Base-by-base conservation (phyloP, 371 early-diverging fungal genomes). In the Parasitella parasitica region DNA sequence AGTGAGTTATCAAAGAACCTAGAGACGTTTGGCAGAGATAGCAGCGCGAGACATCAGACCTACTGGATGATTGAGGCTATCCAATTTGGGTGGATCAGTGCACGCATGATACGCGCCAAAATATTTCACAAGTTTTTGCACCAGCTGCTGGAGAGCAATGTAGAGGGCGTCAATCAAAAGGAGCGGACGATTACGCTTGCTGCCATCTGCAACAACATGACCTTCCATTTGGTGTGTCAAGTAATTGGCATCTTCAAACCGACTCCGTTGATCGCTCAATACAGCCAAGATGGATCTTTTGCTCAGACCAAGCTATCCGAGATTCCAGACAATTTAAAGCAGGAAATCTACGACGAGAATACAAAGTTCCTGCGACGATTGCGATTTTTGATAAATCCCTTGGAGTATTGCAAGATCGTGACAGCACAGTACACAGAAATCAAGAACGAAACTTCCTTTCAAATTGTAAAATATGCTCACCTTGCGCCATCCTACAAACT, bases 71-170 rank as follows among this genome's bases (percentile, higher is more conserved):
- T 67, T 15, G 65, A 60, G 52, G 80, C 76, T 8, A 22, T 70
- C 4, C 72, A 80, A 20, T 83, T 64, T 60, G 85, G 85, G 0
- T 87, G 61, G 38, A 61, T 83, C n/a, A 26, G 24, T 36, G 64
- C 85, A 0, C 64, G 65, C 20, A 70, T 84, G 75, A 26, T 70
- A 8, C 75, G 85, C 6, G 58, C 70, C 26, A 72, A 73, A 38
- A 20, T 63, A 0, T n/a, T 86, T 2, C 80, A 85, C 46, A 70
- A 80, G 30, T 69, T 72, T 60, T 16, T 86, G 13, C 43, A 72
- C 13, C 52, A 36, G 3, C 20, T 78, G 1, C 20, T 77, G 1
- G 18, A 13, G 15, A 11, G 2, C 12, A 16, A 43, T 2, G 54
- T 54, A 15, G 27, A 65, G 11, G 72, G 69, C 27, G 57, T 64